Evolutionary conservation across 73 alveolate species (phyloP).

Genomic region (Paramecium tetraurelia): DNA sequence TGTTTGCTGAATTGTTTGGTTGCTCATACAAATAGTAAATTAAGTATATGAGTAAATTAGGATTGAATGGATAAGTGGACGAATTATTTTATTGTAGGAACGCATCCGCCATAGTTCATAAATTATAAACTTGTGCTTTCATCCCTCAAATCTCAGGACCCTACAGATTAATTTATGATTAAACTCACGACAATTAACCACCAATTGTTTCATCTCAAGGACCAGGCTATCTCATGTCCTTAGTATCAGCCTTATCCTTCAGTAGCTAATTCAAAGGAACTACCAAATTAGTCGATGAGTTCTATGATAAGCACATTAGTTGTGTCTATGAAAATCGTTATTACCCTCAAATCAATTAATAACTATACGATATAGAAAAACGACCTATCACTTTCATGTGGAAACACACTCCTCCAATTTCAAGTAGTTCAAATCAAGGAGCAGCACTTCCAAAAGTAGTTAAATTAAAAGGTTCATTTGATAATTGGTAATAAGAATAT

Average conservation of each 20-base stretch:
- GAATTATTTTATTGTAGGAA: conserved; percentile 71
- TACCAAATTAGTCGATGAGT: conserved; percentile 90
- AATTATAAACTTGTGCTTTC: neutral
- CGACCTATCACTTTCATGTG: neutral
- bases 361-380: neutral
- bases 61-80: conserved; percentile 87
- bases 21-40: conserved; percentile 80
- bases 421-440: neutral
- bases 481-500: conserved; percentile 13
- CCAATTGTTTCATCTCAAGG: conserved; percentile 70
- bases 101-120: neutral
- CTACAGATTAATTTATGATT: conserved; percentile 77
- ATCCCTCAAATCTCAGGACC: neutral
- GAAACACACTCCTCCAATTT: neutral
- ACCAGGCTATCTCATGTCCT: conserved; percentile 54
- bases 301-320: conserved; percentile 81
- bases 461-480: conserved; percentile 30
- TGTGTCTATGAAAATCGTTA: conserved; percentile 88
- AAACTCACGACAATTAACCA: conserved; percentile 95
- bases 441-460: neutral
- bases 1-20: conserved; percentile 95
- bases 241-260: neutral
- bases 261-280: conserved; percentile 66
- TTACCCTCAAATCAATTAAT: conserved; percentile 50
- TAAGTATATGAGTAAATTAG: conserved; percentile 75